Conservation (phyloP, 2,329 filamentous ascomycete genomes). For the Alternaria burnsii region DNA sequence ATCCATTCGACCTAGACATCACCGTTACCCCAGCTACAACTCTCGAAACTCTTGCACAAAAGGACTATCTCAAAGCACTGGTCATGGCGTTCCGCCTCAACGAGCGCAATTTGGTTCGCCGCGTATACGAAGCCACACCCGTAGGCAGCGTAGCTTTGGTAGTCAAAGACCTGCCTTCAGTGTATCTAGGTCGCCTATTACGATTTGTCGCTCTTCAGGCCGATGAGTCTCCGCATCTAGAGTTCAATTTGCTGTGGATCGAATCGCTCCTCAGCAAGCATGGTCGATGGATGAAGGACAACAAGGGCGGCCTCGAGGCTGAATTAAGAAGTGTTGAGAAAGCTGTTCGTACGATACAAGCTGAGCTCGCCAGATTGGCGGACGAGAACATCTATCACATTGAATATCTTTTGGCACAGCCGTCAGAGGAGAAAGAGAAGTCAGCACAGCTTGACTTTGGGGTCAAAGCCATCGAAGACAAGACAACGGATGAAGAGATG, state of each 20-base stretch:
- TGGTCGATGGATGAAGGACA: constrained; percentile 83
- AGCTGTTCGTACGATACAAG: constrained; percentile 79
- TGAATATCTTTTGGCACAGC: constrained; percentile 76
- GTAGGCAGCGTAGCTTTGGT: constrained; percentile 77
- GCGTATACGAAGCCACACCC: constrained; percentile 86
- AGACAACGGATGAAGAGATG: constrained; percentile 49
- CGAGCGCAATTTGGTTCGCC: constrained; percentile 79
- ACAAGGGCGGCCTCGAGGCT: constrained; percentile 79
- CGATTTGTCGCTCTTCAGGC: constrained; percentile 88
- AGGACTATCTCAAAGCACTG: constrained; percentile 88
- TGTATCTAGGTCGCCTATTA: constrained; percentile 86
- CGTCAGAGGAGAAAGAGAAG: constrained; percentile 44
- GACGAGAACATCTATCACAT: constrained; percentile 91
- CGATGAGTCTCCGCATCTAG: constrained; percentile 89
- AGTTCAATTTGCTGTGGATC: constrained; percentile 95
- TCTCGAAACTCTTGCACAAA: constrained; percentile 73
- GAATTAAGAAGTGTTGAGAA: constrained; percentile 85
- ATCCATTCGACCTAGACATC: constrained; percentile 95
- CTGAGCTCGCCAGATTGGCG: constrained; percentile 81
- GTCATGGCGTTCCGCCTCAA: constrained; percentile 98
- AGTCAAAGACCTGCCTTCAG: constrained; percentile 78
- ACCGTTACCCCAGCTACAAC: constrained; percentile 83
- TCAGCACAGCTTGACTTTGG: constrained; percentile 41
- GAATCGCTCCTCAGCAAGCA: constrained; percentile 82
- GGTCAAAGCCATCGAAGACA: constrained; percentile 42